Evolutionary conservation across 108 stramenopile genomes (phyloP), one percentile per base, ranked within the genome.

Genomic region (Nitzschia sp.): DNA sequence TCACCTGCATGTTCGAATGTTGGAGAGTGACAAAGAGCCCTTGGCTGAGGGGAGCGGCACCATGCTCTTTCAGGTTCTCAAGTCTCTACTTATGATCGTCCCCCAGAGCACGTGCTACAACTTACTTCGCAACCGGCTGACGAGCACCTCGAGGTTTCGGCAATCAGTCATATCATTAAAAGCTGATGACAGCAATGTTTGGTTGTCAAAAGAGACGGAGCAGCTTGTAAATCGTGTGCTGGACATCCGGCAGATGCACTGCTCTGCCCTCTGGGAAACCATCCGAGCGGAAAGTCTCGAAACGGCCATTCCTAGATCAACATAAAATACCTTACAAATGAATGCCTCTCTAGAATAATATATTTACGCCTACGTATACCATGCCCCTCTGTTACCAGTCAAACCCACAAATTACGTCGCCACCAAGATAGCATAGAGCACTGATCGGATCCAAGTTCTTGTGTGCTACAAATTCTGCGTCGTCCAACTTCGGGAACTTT

Each of bases 231-330:
- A 72, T 45, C 78, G 85, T n/a, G 68, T 94, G 13, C 50, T 80
- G 34, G 63, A 72, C 31, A 76, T 85, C 33, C 82, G 93, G 21
- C 66, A 65, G 44, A 60, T 91, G 60, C 93, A 94, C 58, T 91
- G 88, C 61, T 68, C 81, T 61, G 84, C 88, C 0, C 72, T 76
- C 19, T 94, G 93, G 93, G 80, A 84, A 47, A 79, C 82, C 2
- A 86, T 90, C 36, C 83, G 90, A 13, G 78, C 87, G 16, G 93
- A 89, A 69, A 94, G 93, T 63, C 74, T 91, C n/a, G 87, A 88
- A 61, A 72, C 34, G 27, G 56, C 44, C 2, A n/a, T n/a, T n/a
- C n/a, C n/a, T 66, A 78, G 54, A 19, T 78, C 23, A 23, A 25
- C n/a, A 48, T 31, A 1, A 57, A 31, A 17, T 75, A 75, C 66